phyloP scores from a whole-genome alignment of 1,139 yeast species.

The Nakaseomyces uthaithaninus region DNA sequence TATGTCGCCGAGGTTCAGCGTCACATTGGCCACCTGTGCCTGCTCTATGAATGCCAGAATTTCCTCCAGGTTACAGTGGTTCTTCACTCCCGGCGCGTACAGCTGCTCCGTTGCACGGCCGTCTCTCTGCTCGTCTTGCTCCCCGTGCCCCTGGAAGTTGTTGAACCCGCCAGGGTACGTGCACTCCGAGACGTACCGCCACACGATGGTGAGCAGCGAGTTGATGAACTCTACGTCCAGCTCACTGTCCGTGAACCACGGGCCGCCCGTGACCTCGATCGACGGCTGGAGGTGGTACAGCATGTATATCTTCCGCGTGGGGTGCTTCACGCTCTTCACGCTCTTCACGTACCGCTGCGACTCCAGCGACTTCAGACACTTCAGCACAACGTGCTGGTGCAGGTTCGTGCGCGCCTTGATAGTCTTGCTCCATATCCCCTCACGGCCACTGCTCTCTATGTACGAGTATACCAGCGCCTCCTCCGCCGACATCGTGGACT shows the following conservation, averaged over 20 bases:
- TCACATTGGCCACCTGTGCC: conserved; percentile 75
- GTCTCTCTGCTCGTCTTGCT: too few relatives aligned
- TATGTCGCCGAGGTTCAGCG: conserved; percentile 64
- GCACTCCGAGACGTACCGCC: conserved; percentile 73
- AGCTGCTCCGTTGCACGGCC: conserved; percentile 30
- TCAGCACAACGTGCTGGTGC: conserved; percentile 83
- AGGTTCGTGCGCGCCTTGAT: conserved; percentile 83
- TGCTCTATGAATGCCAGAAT: conserved; percentile 69
- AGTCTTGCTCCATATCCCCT: conserved; percentile 94
- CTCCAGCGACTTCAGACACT: conserved; percentile 80
- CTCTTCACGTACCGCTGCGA: conserved; percentile 78
- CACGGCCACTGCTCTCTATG: conserved; percentile 88
- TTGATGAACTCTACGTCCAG: conserved; percentile 90
- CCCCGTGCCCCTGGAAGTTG: conserved; percentile 21
- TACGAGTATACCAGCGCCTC: conserved; percentile 88
- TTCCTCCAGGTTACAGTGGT: conserved; percentile 61
- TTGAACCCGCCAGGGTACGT: conserved; percentile 68
- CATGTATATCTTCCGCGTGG: conserved; percentile 97
- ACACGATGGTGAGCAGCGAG: conserved; percentile 69
- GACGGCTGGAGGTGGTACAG: conserved; percentile 88
- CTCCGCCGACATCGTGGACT: conserved; percentile 70
- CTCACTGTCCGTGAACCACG: conserved; percentile 97
- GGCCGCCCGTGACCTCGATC: conserved; percentile 95
- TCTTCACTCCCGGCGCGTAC: conserved; percentile 49
- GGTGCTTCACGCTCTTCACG: conserved; percentile 86